A percentile compares a stretch with the other conserved stretches of the same genome.
phyloP scores from a whole-genome alignment of 148 eudicot genomes.

The Chenopodium album region DNA sequence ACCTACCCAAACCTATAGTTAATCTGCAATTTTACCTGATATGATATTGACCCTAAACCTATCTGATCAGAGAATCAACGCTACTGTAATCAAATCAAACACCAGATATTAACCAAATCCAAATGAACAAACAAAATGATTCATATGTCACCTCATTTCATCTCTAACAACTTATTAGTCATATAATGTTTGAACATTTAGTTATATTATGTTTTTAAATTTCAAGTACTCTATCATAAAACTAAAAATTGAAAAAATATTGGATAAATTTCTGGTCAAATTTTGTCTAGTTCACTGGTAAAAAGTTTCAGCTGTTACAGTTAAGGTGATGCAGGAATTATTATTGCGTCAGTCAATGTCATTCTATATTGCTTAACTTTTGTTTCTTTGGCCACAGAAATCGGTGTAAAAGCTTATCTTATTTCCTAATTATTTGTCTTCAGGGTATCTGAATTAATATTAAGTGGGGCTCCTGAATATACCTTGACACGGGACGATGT shows the following conservation, averaged over 20 bases:
- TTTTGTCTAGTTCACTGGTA: no score
- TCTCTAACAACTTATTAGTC: no score
- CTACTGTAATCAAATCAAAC: background rate
- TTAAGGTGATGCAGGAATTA: background rate
- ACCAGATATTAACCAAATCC: background rate
- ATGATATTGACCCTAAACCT: no score
- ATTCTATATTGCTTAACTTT: background rate
- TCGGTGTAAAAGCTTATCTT: background rate
- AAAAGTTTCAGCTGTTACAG: no score
- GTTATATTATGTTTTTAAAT: background rate
- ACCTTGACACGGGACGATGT: conserved; percentile 75
- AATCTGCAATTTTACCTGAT: no score
- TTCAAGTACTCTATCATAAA: no score
- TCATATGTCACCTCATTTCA: background rate
- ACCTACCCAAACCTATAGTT: background rate
- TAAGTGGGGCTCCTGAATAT: conserved; percentile 78
- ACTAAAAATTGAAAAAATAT: no score
- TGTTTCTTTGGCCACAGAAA: background rate
- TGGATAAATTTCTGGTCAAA: background rate
- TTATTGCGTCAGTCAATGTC: no score
- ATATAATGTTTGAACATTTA: no score
- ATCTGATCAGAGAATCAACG: no score
- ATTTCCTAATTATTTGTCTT: conserved; percentile 20
- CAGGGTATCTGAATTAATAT: conserved; percentile 64
- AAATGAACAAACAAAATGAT: background rate